These are phyloP conservation scores for Salvia sclarea DNA, from an alignment of 305 asterid genomes.

Conservation along the genomic window DNA sequence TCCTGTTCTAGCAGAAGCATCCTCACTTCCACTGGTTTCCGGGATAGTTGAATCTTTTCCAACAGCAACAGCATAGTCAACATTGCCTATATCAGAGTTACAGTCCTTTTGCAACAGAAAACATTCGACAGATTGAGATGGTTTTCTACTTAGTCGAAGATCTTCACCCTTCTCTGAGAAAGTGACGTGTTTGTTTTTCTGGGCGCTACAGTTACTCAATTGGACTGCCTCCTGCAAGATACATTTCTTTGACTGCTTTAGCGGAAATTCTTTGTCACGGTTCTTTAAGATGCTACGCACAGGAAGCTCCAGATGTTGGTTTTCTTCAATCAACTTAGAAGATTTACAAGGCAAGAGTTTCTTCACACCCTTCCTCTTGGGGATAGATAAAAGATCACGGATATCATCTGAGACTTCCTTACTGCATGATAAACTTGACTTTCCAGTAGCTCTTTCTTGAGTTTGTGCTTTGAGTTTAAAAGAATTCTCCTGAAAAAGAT, in stretches of 20 bases:
- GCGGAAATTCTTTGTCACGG: slow-evolving; percentile 25
- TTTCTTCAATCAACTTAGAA: slow-evolving; percentile 35
- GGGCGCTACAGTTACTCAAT: slow-evolving; percentile 28
- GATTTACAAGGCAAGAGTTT: slow-evolving; percentile 30
- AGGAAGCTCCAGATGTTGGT: slow-evolving; percentile 35
- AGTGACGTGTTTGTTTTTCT: slow-evolving; percentile 42
- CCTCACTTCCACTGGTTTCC: slow-evolving; percentile 38
- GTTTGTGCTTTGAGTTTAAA: slow-evolving; percentile 39
- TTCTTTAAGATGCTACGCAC: slow-evolving; percentile 42
- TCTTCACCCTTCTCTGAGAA: slow-evolving; percentile 45
- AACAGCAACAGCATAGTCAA: slow-evolving; percentile 20
- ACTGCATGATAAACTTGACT: slow-evolving; percentile 32
- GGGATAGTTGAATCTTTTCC: slow-evolving; percentile 24
- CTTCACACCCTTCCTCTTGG: slow-evolving; percentile 39
- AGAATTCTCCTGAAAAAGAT: slow-evolving; percentile 48
- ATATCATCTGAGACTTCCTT: slow-evolving; percentile 33
- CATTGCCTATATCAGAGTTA: slow-evolving; percentile 26
- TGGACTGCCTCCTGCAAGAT: slow-evolving; percentile 33
- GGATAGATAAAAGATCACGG: slow-evolving; percentile 28
- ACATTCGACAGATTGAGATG: slow-evolving; percentile 30
- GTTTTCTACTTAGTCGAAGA: slow-evolving; percentile 29
- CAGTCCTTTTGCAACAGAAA: slow-evolving; percentile 14
- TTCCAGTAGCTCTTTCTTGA: slow-evolving; percentile 37
- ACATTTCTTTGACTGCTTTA: slow-evolving; percentile 31
- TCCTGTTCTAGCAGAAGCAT: slow-evolving; percentile 24